Evolutionary conservation across 345 rosid species (phyloP).

Genomic region (Melaleuca quinquenervia): DNA sequence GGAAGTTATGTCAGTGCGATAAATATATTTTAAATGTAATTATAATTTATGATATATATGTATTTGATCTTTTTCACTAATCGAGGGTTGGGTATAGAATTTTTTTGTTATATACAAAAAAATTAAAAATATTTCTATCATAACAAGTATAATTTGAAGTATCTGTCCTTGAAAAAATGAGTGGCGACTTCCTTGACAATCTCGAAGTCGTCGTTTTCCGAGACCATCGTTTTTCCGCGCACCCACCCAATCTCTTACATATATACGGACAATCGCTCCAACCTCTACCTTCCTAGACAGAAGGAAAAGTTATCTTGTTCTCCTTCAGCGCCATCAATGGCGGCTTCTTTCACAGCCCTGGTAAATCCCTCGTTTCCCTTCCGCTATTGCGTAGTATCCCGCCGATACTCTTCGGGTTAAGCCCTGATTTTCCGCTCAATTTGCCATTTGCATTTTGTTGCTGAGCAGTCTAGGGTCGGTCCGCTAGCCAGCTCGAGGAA

Average conservation of each 20-base stretch:
- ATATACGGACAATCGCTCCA: neutral
- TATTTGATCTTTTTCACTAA: too few species aligned
- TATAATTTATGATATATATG: too few species aligned
- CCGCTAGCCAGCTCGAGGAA: conserved; percentile 28
- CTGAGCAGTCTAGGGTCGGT: conserved; percentile 45
- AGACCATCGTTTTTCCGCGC: neutral
- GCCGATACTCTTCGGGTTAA: neutral
- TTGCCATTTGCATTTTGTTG: neutral
- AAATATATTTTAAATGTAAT: too few species aligned
- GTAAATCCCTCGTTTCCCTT: conserved; percentile 11
- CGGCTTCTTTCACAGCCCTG: conserved; percentile 39
- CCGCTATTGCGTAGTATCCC: neutral
- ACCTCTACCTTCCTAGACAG: neutral
- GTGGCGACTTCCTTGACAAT: neutral
- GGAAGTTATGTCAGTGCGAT: too few species aligned
- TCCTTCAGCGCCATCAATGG: conserved; percentile 26
- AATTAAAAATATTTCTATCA: neutral
- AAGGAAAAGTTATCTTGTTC: neutral
- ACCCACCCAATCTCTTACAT: neutral
- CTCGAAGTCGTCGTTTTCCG: neutral
- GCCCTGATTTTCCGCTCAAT: neutral
- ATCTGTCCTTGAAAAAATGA: neutral
- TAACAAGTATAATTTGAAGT: too few species aligned
- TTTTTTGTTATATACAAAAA: neutral
- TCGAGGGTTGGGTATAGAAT: too few species aligned